Evolutionary conservation across 345 rosid genomes (phyloP).

Genomic region (Eucalyptus caleyi): DNA sequence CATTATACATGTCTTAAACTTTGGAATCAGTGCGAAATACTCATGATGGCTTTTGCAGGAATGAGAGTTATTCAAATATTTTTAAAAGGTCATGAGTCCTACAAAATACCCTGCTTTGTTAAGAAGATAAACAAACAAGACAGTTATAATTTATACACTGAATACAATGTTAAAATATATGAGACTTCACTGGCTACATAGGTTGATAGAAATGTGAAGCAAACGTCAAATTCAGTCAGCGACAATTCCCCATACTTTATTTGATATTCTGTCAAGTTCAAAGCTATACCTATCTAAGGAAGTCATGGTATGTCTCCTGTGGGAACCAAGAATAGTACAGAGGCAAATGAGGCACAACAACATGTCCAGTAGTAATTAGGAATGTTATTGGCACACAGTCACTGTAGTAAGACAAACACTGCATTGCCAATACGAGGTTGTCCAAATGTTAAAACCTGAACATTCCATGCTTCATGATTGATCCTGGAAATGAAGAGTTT

Average conservation of each 20-base stretch:
- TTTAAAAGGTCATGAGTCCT: no score
- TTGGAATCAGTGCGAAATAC: no score
- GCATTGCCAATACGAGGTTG: background rate
- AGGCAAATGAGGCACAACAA: constrained; percentile 88
- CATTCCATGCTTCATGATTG: background rate
- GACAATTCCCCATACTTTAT: no score
- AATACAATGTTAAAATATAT: background rate
- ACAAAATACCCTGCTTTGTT: background rate
- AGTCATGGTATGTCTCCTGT: background rate
- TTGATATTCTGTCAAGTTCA: background rate
- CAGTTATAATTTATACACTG: no score
- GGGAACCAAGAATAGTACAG: constrained; percentile 50
- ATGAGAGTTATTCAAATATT: no score
- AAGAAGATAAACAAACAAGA: background rate
- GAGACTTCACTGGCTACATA: background rate
- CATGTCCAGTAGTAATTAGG: constrained; percentile 52
- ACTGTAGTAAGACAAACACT: constrained; percentile 22
- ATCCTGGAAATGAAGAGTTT: background rate
- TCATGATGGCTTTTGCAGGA: no score
- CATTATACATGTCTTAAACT: no score
- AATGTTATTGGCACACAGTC: constrained; percentile 53
- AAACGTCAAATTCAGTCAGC: background rate
- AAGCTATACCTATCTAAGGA: background rate
- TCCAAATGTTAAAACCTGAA: background rate
- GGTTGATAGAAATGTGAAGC: background rate